phyloP scores from a whole-genome alignment of 2,329 filamentous ascomycete species.

The Apiospora kogelbergensis region DNA sequence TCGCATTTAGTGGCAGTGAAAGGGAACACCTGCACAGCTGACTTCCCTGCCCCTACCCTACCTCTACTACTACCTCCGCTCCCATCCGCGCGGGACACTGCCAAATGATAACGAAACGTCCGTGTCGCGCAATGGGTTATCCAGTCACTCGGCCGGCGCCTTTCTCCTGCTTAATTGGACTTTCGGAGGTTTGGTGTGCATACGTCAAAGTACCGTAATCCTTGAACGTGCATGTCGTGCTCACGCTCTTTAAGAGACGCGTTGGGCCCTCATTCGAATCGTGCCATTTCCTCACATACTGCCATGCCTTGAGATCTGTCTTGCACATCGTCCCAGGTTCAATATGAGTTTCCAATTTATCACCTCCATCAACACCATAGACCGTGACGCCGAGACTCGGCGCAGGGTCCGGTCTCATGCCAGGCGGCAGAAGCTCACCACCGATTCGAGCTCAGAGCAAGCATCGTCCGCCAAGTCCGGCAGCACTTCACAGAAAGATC shows the following conservation, averaged over 20 bases:
- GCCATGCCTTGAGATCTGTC: background rate
- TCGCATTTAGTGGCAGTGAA: constrained; percentile 5
- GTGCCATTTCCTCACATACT: background rate
- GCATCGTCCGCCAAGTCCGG: constrained; percentile 20
- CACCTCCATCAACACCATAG: constrained; percentile 35
- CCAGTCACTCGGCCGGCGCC: background rate
- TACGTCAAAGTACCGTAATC: background rate
- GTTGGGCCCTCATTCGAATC: background rate
- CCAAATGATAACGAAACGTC: background rate
- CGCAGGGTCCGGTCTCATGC: constrained; percentile 35
- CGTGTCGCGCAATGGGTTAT: background rate
- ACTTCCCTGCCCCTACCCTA: background rate
- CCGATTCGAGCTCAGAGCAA: constrained; percentile 22
- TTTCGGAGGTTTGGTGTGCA: background rate
- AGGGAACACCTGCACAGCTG: background rate
- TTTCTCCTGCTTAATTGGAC: background rate
- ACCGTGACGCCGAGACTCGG: constrained; percentile 34
- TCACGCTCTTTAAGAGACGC: background rate
- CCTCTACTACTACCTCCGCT: background rate
- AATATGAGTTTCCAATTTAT: constrained; percentile 33
- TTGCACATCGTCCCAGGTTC: background rate
- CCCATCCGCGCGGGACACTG: background rate
- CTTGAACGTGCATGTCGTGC: background rate
- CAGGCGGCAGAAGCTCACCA: constrained; percentile 31
- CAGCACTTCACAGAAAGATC: constrained; percentile 29